A percentile compares a stretch with the other conserved stretches of the same genome.
Conservation (phyloP, 345 rosid species). For the Streptanthus diversifolius region DNA sequence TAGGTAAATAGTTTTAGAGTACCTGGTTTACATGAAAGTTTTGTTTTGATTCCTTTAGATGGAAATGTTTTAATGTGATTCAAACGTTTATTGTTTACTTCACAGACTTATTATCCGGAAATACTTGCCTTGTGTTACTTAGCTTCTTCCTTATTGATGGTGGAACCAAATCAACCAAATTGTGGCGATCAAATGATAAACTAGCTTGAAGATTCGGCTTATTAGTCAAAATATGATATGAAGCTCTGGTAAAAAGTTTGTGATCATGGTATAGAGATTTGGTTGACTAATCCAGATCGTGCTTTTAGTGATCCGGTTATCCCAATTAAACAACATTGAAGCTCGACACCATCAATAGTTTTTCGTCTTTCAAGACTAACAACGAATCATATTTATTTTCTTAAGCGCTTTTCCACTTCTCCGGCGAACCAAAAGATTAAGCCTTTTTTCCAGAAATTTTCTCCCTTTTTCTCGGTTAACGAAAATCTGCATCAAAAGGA, state of each 20-base stretch:
- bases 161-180: not conserved
- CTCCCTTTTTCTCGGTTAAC: no score
- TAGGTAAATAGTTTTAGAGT: conserved; percentile 35
- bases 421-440: no score
- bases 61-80: conserved; percentile 20
- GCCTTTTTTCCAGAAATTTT: no score
- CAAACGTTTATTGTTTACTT: conserved; percentile 16
- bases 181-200: not conserved
- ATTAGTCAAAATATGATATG: not conserved
- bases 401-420: no score
- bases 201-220: not conserved
- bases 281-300: not conserved
- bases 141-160: not conserved
- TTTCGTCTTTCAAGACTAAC: not conserved
- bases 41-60: conserved; percentile 33
- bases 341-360: not conserved
- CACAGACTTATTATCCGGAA: not conserved
- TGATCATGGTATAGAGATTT: not conserved
- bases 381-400: not conserved
- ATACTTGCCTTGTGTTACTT: not conserved
- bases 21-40: conserved; percentile 28
- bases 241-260: not conserved
- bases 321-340: not conserved
- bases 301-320: not conserved
- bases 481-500: no score